These are phyloP conservation scores for Penicillium bialowiezense DNA, from an alignment of 495 filamentous ascomycete species.

Conservation along the genomic window DNA sequence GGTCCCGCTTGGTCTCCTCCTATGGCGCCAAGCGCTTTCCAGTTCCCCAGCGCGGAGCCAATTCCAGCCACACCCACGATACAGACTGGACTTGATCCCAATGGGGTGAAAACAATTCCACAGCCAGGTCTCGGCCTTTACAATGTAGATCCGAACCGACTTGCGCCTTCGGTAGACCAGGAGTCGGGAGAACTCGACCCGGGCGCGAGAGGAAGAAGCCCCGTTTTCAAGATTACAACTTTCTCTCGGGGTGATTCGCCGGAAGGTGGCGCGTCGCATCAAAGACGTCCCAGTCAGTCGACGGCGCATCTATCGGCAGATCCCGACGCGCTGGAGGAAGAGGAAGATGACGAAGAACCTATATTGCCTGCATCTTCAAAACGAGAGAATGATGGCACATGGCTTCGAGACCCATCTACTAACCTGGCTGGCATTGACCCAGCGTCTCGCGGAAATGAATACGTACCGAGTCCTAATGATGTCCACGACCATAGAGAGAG, in stretches of 20 bases:
- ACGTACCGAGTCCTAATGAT: constrained; percentile 45
- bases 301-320: constrained; percentile 40
- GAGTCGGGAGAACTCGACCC: constrained; percentile 11
- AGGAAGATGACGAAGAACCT: constrained; percentile 22
- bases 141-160: constrained; percentile 13
- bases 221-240: constrained; percentile 44
- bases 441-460: constrained; percentile 31
- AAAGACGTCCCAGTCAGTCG: constrained; percentile 33
- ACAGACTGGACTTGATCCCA: background rate
- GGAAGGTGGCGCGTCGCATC: constrained; percentile 22
- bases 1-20: constrained; percentile 9
- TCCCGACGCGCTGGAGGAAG: constrained; percentile 29
- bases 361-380: constrained; percentile 16
- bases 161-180: constrained; percentile 22
- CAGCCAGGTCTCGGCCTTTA: constrained; percentile 10
- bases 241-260: constrained; percentile 51
- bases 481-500: constrained; percentile 37
- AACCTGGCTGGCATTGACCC: constrained; percentile 43
- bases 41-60: constrained; percentile 13
- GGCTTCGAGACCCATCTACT: constrained; percentile 28
- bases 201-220: constrained; percentile 38
- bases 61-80: constrained; percentile 9
- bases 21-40: constrained; percentile 7
- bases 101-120: background rate
- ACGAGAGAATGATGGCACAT: constrained; percentile 31